A percentile compares a stretch with the other conserved stretches of the same genome.
phyloP scores from a whole-genome alignment of 1,284 basidiomycete species.

The Flammula alnicola region DNA sequence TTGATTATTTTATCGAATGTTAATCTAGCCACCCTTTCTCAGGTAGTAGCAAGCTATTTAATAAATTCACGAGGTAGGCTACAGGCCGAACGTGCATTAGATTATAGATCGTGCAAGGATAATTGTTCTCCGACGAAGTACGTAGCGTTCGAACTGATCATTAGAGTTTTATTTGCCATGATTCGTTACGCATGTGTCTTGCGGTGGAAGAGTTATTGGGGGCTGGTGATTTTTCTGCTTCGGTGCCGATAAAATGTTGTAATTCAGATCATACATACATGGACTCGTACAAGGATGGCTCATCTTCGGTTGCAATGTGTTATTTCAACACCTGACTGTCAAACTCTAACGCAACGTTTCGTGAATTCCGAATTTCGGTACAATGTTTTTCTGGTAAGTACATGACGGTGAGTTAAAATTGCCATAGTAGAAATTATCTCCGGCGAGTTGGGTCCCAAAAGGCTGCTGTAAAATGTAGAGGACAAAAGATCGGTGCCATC shows the following conservation, averaged over 20 bases:
- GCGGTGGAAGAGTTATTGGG: no score
- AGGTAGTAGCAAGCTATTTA: constrained; percentile 47
- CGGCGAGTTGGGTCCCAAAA: no score
- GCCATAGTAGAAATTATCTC: not conserved
- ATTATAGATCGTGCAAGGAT: no score
- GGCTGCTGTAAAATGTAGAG: no score
- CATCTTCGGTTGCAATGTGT: not conserved
- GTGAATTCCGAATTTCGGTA: constrained; percentile 2
- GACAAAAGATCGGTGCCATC: no score
- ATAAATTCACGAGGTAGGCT: constrained; percentile 44
- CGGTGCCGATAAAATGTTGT: constrained; percentile 4
- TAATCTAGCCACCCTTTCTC: constrained; percentile 7
- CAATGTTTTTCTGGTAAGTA: no score
- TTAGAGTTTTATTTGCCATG: no score
- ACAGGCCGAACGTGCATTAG: no score
- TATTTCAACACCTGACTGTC: not conserved
- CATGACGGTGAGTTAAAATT: not conserved
- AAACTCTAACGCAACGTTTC: not conserved
- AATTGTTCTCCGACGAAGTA: not conserved
- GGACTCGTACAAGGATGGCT: not conserved
- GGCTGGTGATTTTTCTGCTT: not conserved
- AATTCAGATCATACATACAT: not conserved
- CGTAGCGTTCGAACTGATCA: no score
- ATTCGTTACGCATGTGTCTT: no score
- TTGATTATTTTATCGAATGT: constrained; percentile 3